Evolutionary conservation across 345 rosid species (phyloP).

Genomic region (Pistacia vera): DNA sequence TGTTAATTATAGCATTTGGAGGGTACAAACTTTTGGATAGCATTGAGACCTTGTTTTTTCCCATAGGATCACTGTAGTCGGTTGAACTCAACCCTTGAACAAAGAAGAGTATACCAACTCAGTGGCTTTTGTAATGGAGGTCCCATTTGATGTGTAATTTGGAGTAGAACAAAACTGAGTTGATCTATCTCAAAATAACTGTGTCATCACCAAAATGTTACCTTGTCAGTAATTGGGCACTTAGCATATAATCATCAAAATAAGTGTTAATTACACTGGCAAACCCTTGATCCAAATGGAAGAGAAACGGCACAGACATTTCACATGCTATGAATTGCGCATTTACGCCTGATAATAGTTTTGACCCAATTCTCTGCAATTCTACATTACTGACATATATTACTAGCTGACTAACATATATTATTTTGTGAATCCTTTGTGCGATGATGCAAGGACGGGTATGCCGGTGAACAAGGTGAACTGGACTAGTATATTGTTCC

Average conservation of each 20-base stretch:
- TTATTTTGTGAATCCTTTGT: slow-evolving; percentile 22
- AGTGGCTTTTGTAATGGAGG: not conserved
- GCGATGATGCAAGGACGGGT: slow-evolving; percentile 63
- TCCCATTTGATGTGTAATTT: not conserved
- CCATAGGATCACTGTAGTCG: not conserved
- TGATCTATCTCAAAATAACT: not conserved
- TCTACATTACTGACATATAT: not conserved
- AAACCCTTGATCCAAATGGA: not conserved
- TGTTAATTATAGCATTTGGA: not conserved
- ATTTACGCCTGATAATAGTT: too few species aligned
- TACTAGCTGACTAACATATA: not conserved
- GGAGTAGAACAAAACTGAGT: not conserved
- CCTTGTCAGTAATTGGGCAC: not conserved
- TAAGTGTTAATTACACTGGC: not conserved
- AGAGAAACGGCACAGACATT: not conserved
- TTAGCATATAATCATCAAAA: not conserved
- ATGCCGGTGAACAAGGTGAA: slow-evolving; percentile 34
- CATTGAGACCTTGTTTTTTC: not conserved
- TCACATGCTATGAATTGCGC: not conserved
- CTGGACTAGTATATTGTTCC: not conserved
- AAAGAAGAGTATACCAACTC: not conserved
- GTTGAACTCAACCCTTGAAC: not conserved
- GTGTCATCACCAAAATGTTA: not conserved
- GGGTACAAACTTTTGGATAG: not conserved
- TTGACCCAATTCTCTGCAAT: too few species aligned